A percentile compares a stretch with the other conserved stretches of the same genome.
Conservation (phyloP, 2,329 filamentous ascomycete genomes). For the Phialophora macrospora region DNA sequence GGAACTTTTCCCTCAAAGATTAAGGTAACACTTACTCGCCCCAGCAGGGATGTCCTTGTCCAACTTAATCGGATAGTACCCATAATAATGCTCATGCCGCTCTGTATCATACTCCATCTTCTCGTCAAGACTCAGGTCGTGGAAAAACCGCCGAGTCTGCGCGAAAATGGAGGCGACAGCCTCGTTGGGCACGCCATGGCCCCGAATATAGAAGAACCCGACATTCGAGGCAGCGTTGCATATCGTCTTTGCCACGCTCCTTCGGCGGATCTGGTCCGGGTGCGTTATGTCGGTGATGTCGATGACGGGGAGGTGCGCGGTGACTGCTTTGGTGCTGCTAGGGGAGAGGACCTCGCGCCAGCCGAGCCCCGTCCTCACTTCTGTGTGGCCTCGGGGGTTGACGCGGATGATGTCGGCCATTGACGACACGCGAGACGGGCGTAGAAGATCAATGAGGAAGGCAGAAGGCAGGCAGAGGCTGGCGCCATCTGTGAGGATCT, state of each 20-base stretch:
- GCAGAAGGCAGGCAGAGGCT: neutral
- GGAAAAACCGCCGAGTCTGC: conserved; percentile 29
- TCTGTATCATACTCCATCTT: conserved; percentile 33
- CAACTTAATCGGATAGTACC: conserved; percentile 32
- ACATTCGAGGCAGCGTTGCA: conserved; percentile 55
- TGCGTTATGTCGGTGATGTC: conserved; percentile 53
- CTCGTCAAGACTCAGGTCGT: conserved; percentile 29
- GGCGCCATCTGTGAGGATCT: neutral
- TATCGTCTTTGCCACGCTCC: conserved; percentile 50
- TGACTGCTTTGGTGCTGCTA: conserved; percentile 29
- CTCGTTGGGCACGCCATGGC: conserved; percentile 50
- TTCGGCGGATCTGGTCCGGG: conserved; percentile 44
- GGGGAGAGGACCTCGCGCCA: conserved; percentile 28
- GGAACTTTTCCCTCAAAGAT: neutral
- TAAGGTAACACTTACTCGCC: conserved; percentile 23
- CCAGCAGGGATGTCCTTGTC: conserved; percentile 25
- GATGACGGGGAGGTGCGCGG: conserved; percentile 59
- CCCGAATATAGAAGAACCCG: conserved; percentile 56
- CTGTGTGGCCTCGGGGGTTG: conserved; percentile 21
- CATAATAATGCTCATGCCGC: conserved; percentile 32
- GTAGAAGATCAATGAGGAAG: neutral
- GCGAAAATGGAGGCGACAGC: conserved; percentile 40
- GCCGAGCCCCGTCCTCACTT: conserved; percentile 30
- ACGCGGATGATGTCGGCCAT: conserved; percentile 27
- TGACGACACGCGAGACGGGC: neutral